Base-by-base conservation (phyloP, 2,329 filamentous ascomycete genomes). In the Beauveria caledonica region DNA sequence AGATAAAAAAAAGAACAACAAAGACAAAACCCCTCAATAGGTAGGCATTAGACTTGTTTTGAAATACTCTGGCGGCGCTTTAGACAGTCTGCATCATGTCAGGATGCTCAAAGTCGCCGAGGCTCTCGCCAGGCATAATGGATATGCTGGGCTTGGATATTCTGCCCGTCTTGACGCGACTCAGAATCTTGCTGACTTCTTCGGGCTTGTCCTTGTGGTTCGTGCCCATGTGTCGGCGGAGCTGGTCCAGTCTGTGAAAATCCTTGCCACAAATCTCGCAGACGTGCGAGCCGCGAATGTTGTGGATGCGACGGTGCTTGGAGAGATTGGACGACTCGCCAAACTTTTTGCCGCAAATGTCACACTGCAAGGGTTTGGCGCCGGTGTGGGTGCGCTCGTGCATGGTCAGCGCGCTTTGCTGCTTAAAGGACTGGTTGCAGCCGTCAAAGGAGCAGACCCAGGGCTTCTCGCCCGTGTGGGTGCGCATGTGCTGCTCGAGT, bases 351-450 rank as follows among this genome's bases (percentile, higher is more conserved):
- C 76, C 77, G 64, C 85, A 88, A 29, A 80, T 74, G 1, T 82
- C 78, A 63, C 85, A 87, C 49, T 75, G 71, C 0, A 87, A 72
- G 0, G 85, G 85, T 67, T 87, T 88, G 51, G 83, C 79, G 46
- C 85, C 84, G 1, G 86, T 87, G 66, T 89, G 86, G 1, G 81
- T 85, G 44, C 85, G 79, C 66, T 81, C 80, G 65, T 89, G 86
- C 77, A 87, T 87, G n/a, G 85, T 87, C 23, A 86, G 73, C 23
- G 86, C 85, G 63, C 84, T 87, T 64, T 87, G 85, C 63, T 88
- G 85, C 57, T 86, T 84, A 67, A 89, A 89, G 0, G 76, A 74
- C 67, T 84, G 85, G 23, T 70, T 72, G 64, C 85, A 87, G 40
- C 76, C 77, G 3, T 69, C 66, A 27, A 69, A 69, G 10, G 73